Base-by-base conservation (phyloP, 106 monocot genomes). In the Apostasia shenzhenica region DNA sequence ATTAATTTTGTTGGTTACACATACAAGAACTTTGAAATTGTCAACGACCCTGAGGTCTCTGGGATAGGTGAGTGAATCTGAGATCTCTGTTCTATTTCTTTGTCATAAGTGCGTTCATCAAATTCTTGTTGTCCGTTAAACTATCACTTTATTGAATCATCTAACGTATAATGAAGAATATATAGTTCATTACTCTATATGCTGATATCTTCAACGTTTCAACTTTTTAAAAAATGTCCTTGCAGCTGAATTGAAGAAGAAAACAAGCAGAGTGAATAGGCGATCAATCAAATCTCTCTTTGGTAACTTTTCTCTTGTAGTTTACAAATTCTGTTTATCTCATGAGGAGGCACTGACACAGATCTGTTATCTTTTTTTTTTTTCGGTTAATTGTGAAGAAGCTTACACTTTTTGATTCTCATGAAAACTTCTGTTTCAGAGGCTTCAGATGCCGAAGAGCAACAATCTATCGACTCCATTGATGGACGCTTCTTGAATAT, bases 221-320 rank as follows among this genome's bases (percentile, higher is more conserved):
- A 14, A 57, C 57, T 57, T 13, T 11, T 11, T 3, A 14, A 57
- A 13, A 11, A 13, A 3, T 11, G 11, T 14, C 53, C 44, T 73
- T 73, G n/a, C 65, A 73, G 73, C 73, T 73, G 73, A 73, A 65
- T 47, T 73, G 54, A 73, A 73, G 65, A 72, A 72, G 41, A 65
- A 64, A 46, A 55, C 73, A 41, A 6, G 39, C 42, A 73, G 54
- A 63, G 41, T 42, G 13, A 64, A 53, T 11, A 63, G 55, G 38
- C 54, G 63, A 64, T 65, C 73, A 45, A 62, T 73, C 73, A 73
- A 73, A 46, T 64, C 73, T 53, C 65, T 73, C 53, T 73, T 73
- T 56, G 73, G 73, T 73, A 73, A 1, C 12, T 48, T 73, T 40
- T 72, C 47, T 52, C 48, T 65, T 65, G 8, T 7, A 48, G 14